phyloP scores from a whole-genome alignment of 1,284 basidiomycete genomes.

The Melampsora larici-populina region DNA sequence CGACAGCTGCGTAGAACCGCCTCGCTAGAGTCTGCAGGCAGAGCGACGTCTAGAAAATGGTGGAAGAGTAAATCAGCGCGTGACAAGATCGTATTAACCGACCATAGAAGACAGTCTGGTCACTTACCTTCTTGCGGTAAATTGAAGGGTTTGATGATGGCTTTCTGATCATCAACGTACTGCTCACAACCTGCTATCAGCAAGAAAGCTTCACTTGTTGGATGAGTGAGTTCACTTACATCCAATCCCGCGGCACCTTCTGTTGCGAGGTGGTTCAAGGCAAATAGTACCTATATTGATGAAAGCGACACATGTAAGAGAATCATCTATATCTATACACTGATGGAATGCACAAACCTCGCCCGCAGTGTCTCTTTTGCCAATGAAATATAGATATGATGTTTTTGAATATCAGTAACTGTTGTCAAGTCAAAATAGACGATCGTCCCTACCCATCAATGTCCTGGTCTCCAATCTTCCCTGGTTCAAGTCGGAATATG shows the following conservation, averaged over 20 bases:
- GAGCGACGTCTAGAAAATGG: neutral
- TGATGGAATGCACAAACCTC: neutral
- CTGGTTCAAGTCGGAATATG: neutral
- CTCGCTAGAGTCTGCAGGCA: neutral
- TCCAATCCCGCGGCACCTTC: neutral
- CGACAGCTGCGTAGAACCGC: neutral
- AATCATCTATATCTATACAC: neutral
- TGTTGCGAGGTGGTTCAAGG: neutral
- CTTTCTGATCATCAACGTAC: neutral
- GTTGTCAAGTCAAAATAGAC: too few species aligned
- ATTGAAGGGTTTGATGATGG: neutral
- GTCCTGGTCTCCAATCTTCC: neutral
- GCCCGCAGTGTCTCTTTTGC: neutral
- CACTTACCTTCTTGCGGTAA: constrained; percentile 3
- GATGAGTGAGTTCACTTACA: neutral
- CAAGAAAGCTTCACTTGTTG: neutral
- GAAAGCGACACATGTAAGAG: too few species aligned
- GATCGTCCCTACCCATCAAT: neutral
- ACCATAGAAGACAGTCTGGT: neutral
- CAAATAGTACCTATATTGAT: neutral
- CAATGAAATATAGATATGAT: too few species aligned
- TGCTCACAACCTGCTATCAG: neutral
- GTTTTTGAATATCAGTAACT: too few species aligned
- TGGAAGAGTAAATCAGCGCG: neutral
- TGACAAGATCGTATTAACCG: too few species aligned